Percentiles rank a stretch among this genome's conserved stretches.
Conservation (phyloP, 2,329 filamentous ascomycete genomes). For the Cladosporium sp. region DNA sequence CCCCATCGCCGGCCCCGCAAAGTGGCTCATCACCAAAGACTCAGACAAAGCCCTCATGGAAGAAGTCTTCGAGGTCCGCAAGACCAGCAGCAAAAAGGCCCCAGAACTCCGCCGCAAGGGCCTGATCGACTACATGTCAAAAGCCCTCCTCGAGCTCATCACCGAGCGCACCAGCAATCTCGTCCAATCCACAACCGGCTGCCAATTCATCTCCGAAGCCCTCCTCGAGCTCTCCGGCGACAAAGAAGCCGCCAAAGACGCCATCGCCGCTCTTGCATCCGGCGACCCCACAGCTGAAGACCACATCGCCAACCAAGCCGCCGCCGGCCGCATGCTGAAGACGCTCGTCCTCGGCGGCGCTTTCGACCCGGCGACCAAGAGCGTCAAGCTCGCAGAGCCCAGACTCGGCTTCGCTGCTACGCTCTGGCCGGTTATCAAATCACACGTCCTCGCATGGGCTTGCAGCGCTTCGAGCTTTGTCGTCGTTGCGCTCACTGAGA, state of each 20-base stretch:
- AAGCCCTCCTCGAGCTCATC: slow-evolving; percentile 73
- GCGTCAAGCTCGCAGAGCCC: slow-evolving; percentile 69
- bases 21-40: slow-evolving; percentile 63
- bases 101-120: slow-evolving; percentile 73
- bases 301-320: slow-evolving; percentile 63
- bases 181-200: slow-evolving; percentile 75
- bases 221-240: slow-evolving; percentile 75
- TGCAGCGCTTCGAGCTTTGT: slow-evolving; percentile 85
- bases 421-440: slow-evolving; percentile 79
- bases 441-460: slow-evolving; percentile 77
- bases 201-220: slow-evolving; percentile 81
- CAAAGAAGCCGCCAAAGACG: slow-evolving; percentile 59
- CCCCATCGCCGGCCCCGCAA: slow-evolving; percentile 66
- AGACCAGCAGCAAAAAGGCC: slow-evolving; percentile 90
- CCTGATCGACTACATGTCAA: slow-evolving; percentile 71
- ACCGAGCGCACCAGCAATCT: slow-evolving; percentile 67
- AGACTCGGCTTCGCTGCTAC: slow-evolving; percentile 76
- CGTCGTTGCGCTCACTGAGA: slow-evolving; percentile 77
- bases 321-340: slow-evolving; percentile 83
- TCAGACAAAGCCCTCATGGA: slow-evolving; percentile 68
- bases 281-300: slow-evolving; percentile 44
- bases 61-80: slow-evolving; percentile 76
- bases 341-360: slow-evolving; percentile 84
- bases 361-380: slow-evolving; percentile 74
- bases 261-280: slow-evolving; percentile 54